These are phyloP conservation scores for Bretziella fagacearum DNA, from an alignment of 2,329 filamentous ascomycete species.

Conservation along the genomic window DNA sequence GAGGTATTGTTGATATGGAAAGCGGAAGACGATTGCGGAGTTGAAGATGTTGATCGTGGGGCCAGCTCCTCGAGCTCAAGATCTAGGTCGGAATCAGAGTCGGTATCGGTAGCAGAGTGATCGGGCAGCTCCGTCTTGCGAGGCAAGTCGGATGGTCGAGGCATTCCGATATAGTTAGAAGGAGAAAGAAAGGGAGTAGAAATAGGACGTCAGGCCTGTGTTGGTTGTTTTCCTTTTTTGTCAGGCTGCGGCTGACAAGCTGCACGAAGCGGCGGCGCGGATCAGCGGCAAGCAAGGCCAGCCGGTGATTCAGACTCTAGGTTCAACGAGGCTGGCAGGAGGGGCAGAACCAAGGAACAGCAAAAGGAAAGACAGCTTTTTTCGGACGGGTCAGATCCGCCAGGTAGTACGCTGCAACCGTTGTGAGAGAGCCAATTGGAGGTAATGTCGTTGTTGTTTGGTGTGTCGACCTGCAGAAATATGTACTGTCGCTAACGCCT, in stretches of 20 bases:
- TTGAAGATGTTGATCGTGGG: slow-evolving; percentile 27
- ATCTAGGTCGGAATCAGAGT: slow-evolving; percentile 54
- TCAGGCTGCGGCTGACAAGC: slow-evolving; percentile 2
- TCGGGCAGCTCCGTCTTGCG: slow-evolving; percentile 43
- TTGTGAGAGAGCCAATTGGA: too few species aligned
- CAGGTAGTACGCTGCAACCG: neutral
- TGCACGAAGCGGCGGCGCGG: neutral
- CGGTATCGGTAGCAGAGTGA: slow-evolving; percentile 32
- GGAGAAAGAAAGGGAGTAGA: neutral
- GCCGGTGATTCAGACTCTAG: neutral
- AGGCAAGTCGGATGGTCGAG: slow-evolving; percentile 32
- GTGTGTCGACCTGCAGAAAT: too few species aligned
- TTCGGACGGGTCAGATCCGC: neutral
- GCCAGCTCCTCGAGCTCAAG: slow-evolving; percentile 69
- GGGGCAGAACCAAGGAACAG: neutral
- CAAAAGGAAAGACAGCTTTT: neutral
- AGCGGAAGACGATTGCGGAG: slow-evolving; percentile 25
- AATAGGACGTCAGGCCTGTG: neutral
- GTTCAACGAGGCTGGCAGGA: neutral
- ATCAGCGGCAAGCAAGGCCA: neutral
- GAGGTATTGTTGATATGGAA: slow-evolving; percentile 19
- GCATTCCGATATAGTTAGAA: slow-evolving; percentile 29
- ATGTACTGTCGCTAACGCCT: too few species aligned
- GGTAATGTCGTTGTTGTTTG: neutral
- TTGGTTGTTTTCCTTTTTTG: neutral